Evolutionary conservation across 2,329 filamentous ascomycete species (phyloP), one percentile per base, ranked within the genome.

Genomic region (Exserohilum rostratum): DNA sequence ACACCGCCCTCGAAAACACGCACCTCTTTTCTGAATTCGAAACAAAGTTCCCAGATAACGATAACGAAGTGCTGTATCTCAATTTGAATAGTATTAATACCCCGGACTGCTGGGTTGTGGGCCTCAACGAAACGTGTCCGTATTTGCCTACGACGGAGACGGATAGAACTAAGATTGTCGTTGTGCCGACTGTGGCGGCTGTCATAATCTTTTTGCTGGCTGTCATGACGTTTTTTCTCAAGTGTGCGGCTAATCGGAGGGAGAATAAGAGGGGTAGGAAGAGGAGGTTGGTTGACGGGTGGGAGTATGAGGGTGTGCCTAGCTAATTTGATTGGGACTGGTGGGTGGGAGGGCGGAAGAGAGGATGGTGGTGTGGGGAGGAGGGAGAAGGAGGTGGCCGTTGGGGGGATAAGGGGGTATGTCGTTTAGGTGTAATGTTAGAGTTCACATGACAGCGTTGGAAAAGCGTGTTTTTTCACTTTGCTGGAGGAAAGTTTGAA

Each of bases 261-360:
- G 82, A 80, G 60, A 82, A 78, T 40, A 77, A 80, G 58, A 78
- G 80, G 42, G 77, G 78, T 22, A 80, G 79, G 64, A 79, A 82
- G 63, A 77, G 83, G 55, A 74, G 73, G 43, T 73, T 72, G 39
- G 72, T 76, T 17, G 78, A 78, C 55, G 84, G 84, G 1, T 87
- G 85, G 82, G 84, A 88, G 64, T 89, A 89, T 75, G 87, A 89
- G 68, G 87, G 87, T 13, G 85, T 90, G 46, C 87, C 87, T 46
- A 72, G 69, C 58, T 75, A 55, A 51, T 25, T 25, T 4, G 22
- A 25, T 25, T n/a, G n/a, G n/a, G n/a, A n/a, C n/a, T n/a, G 22
- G 22, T 25, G 4, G 22, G 22, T 4, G 22, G 22, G 22, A 5
- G 4, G 22, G 22, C 22, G 22, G 22, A n/a, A n/a, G n/a, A n/a